phyloP scores from a whole-genome alignment of 73 alveolate species.

The Urostyla sp. region DNA sequence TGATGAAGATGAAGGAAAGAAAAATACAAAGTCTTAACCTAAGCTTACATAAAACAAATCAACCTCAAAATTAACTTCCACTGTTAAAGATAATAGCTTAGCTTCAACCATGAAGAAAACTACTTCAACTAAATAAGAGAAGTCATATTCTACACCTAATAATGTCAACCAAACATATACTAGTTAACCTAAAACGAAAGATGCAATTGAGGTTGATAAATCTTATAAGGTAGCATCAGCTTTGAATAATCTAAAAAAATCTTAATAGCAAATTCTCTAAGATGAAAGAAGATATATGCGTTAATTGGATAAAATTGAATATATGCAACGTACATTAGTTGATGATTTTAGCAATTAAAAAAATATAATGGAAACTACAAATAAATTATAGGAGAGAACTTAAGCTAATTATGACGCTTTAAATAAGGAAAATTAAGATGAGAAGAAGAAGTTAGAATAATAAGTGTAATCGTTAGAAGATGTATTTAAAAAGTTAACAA shows the following conservation, averaged over 20 bases:
- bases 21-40: too few relatives aligned
- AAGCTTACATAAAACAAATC: too few relatives aligned
- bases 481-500: background rate
- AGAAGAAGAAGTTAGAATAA: background rate
- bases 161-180: too few relatives aligned
- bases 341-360: slow-evolving; percentile 2
- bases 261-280: background rate
- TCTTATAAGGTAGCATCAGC: background rate
- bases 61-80: too few relatives aligned
- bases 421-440: slow-evolving; percentile 2
- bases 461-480: background rate
- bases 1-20: background rate
- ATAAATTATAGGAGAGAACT: slow-evolving; percentile 11
- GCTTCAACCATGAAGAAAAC: background rate
- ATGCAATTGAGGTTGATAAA: slow-evolving; percentile 5
- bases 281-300: slow-evolving; percentile 19
- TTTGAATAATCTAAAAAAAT: slow-evolving; percentile 8
- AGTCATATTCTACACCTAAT: too few relatives aligned
- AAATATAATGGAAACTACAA: background rate
- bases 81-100: background rate
- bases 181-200: too few relatives aligned
- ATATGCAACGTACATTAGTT: slow-evolving; percentile 7
- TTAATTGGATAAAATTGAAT: background rate
- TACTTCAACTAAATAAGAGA: too few relatives aligned
- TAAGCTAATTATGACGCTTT: slow-evolving; percentile 5